Evolutionary conservation across 495 filamentous ascomycete species (phyloP), one percentile per base, ranked within the genome.

Genomic region (Monascus purpureus): DNA sequence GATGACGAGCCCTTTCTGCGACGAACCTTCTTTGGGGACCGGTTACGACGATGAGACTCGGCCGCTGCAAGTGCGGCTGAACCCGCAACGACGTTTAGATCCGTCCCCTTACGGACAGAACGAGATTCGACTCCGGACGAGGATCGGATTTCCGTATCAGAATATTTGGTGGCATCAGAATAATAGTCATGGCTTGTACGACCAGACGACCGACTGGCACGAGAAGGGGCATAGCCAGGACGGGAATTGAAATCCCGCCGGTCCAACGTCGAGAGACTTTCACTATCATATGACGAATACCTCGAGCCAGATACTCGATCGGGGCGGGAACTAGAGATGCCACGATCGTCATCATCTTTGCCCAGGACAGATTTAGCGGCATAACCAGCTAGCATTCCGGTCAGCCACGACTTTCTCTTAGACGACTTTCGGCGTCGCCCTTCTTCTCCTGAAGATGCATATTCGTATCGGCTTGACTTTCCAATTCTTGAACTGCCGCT

Each of bases 391-490:
- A 76, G 41, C 48, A 67, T 63, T 3, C 62, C 63, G 3, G 65
- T 70, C 15, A 77, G 39, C 65, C 66, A 69, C 18, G 65, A 67
- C 12, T 52, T 62, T 41, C 33, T 54, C 27, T 37, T 46, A 1
- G 57, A 55, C 25, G 53, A 55, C 26, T 61, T 59, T n/a, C n/a
- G n/a, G 25, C 55, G 59, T 24, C 62, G 57, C 1, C 52, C 50
- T 28, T 71, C 64, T 16, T 69, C 65, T 15, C 73, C 68, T 2
- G 68, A 72, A 14, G 67, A 65, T 8, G 59, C 52, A 43, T n/a
- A n/a, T n/a, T n/a, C n/a, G n/a, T 76, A 75, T 25, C 74, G 68
- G 38, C 42, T 65, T n/a, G 61, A 45, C 43, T 76, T 77, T 39
- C 70, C 67, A 1, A 76, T 49, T 19, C 72, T 50, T 7, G 53